These are phyloP conservation scores for Mixia osmundae DNA, from an alignment of 1,284 basidiomycete genomes.

Conservation along the genomic window DNA sequence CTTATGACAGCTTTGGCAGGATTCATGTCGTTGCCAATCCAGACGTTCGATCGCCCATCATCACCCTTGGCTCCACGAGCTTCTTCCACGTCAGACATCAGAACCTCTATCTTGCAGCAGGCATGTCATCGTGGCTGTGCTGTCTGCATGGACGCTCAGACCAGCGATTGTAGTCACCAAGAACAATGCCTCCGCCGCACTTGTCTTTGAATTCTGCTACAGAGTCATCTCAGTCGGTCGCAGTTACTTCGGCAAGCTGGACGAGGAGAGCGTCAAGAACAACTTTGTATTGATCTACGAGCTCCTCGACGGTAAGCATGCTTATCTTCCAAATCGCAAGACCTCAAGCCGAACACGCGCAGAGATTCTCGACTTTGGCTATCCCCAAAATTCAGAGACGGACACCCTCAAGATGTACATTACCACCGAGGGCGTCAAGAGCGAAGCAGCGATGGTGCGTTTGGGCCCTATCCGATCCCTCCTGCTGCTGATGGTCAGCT, in stretches of 20 bases:
- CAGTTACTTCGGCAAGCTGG: slow-evolving; percentile 90
- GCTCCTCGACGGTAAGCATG: slow-evolving; percentile 59
- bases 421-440: slow-evolving; percentile 87
- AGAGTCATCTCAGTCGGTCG: slow-evolving; percentile 80
- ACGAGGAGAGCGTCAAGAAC: slow-evolving; percentile 95
- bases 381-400: slow-evolving; percentile 96
- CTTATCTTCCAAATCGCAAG: not conserved
- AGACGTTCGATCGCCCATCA: slow-evolving; percentile 86
- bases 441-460: slow-evolving; percentile 47
- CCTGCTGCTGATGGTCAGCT: slow-evolving; percentile 3
- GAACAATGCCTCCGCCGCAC: slow-evolving; percentile 86
- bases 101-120: slow-evolving; percentile 81
- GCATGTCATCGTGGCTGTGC: slow-evolving; percentile 29
- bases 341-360: slow-evolving; percentile 2
- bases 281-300: slow-evolving; percentile 96
- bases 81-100: slow-evolving; percentile 46
- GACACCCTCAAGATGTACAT: slow-evolving; percentile 96
- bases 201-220: slow-evolving; percentile 95
- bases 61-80: slow-evolving; percentile 77
- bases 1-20: slow-evolving; percentile 6
- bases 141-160: not conserved
- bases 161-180: slow-evolving; percentile 23
- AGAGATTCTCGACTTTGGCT: slow-evolving; percentile 98
- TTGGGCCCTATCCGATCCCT: not conserved
- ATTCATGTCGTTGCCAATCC: slow-evolving; percentile 92